A percentile compares a stretch with the other conserved stretches of the same genome.
These are phyloP conservation scores for Lomentospora prolificans DNA, from an alignment of 2,329 filamentous ascomycete genomes.

Conservation along the genomic window DNA sequence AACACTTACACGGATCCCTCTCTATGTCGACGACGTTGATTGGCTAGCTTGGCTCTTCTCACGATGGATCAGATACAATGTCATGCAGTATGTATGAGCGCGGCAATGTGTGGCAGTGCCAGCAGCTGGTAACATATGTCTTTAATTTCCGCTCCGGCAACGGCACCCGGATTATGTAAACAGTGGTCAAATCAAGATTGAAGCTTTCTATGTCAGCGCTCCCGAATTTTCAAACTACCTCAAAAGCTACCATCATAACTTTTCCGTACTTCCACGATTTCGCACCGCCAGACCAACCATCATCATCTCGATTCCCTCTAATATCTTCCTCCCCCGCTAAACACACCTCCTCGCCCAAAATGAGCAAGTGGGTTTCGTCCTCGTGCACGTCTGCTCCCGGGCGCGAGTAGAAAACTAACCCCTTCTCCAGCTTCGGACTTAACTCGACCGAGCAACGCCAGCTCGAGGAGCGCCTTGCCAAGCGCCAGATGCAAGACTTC, in stretches of 20 bases:
- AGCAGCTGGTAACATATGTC: too few relatives aligned
- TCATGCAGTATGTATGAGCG: too few relatives aligned
- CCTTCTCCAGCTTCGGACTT: constrained; percentile 10
- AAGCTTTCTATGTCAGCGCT: not conserved
- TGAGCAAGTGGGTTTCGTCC: not conserved
- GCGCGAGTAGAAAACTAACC: not conserved
- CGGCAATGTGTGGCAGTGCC: too few relatives aligned
- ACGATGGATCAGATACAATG: too few relatives aligned
- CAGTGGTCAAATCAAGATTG: not conserved
- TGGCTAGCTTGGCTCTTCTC: too few relatives aligned
- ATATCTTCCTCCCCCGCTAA: not conserved
- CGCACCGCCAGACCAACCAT: not conserved
- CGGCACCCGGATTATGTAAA: not conserved
- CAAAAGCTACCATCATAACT: not conserved
- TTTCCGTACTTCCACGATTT: not conserved
- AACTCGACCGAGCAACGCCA: constrained; percentile 68
- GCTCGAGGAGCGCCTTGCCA: constrained; percentile 89
- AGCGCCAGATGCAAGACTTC: constrained; percentile 98
- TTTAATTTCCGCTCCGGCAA: not conserved
- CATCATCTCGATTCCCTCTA: not conserved
- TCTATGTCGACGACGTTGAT: too few relatives aligned
- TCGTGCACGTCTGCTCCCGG: not conserved
- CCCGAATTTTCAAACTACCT: not conserved
- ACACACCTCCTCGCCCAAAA: not conserved
- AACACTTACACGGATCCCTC: too few relatives aligned